A percentile compares a stretch with the other conserved stretches of the same genome.
These are phyloP conservation scores for Periglandula ipomoeae DNA, from an alignment of 2,329 filamentous ascomycete genomes.

Conservation along the genomic window DNA sequence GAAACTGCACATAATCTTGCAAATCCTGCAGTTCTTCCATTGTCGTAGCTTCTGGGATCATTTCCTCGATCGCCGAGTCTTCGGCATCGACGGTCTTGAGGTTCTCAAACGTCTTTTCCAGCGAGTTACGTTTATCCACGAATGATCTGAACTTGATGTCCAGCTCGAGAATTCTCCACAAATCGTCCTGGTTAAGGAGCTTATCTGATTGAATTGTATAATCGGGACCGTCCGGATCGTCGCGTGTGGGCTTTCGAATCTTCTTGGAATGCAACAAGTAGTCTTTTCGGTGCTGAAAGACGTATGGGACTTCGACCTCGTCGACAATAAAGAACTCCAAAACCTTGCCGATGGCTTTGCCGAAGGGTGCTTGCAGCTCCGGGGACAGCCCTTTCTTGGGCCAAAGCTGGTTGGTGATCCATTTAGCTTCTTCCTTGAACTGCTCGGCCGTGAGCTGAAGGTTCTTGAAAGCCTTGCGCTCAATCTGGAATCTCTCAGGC, in stretches of 20 bases:
- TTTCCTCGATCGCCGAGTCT: slow-evolving; percentile 70
- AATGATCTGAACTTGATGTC: slow-evolving; percentile 93
- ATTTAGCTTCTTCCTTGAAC: slow-evolving; percentile 79
- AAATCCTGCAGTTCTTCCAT: slow-evolving; percentile 96
- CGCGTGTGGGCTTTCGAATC: slow-evolving; percentile 47
- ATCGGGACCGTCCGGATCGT: slow-evolving; percentile 62
- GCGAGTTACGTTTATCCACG: slow-evolving; percentile 79
- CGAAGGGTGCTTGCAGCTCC: slow-evolving; percentile 73
- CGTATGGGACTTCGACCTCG: slow-evolving; percentile 91
- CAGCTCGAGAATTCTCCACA: slow-evolving; percentile 91
- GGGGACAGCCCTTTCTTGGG: slow-evolving; percentile 69
- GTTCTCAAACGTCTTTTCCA: slow-evolving; percentile 70
- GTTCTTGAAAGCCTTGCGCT: slow-evolving; percentile 79
- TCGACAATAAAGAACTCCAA: slow-evolving; percentile 92
- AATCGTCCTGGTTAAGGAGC: slow-evolving; percentile 80
- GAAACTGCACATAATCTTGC: slow-evolving; percentile 93
- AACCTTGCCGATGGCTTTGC: slow-evolving; percentile 81
- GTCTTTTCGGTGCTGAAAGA: slow-evolving; percentile 96
- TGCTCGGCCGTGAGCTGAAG: slow-evolving; percentile 74
- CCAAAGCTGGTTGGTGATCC: slow-evolving; percentile 87
- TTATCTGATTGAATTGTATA: slow-evolving; percentile 75
- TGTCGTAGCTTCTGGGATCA: slow-evolving; percentile 69
- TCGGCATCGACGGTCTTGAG: slow-evolving; percentile 55
- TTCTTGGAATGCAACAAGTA: slow-evolving; percentile 88
- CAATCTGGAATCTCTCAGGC: slow-evolving; percentile 88